Base-by-base conservation (phyloP, 805 yeast genomes). In the Candida ascalaphidarum region DNA sequence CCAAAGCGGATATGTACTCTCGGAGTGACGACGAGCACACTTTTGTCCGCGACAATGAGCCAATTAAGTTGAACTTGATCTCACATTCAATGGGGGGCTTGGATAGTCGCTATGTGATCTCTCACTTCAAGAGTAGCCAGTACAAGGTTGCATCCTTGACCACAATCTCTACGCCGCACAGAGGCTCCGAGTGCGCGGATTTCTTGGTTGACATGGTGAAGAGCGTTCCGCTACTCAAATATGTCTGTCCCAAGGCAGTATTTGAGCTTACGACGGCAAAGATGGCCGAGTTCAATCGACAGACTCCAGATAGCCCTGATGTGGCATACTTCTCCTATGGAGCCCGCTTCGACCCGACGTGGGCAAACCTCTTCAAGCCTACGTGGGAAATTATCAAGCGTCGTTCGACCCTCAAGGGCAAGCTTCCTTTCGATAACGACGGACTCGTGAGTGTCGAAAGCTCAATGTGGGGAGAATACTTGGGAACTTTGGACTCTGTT, bases 41-140 rank as follows among this genome's bases (percentile, higher is more conserved):
- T 8, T 7, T 7, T 5, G 11, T 21, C 11, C 6, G 6, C n/a
- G 22, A 21, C 5, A 21, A 43, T 9, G 45, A 43, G 15, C 51
- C 57, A 3, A 37, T 74, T 13, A 75, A 74, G 34, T 65, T 86
- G 11, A 88, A 88, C 44, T 49, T 86, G 24, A 64, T 86, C 15
- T 92, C 92, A 5, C 96, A 86, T 48, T 84, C 95, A 0, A 85
- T 86, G 96, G 96, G 96, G 4, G 96, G 96, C 0, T 56, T 86
- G 17, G 96, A 88, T 46, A 73, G 86, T 19, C 58, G 96, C 28
- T 83, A 76, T 46, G 52, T 88, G 38, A 81, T 85, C 2, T 66
- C 82, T 1, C 40, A 34, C 19, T 21, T 22, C 4, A 36, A 42
- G 14, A 52, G 61, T 26, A 47, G 57, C 20, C 54, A 65, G 23